These are phyloP conservation scores for Caloboletus firmus DNA, from an alignment of 1,284 basidiomycete genomes.

Conservation along the genomic window DNA sequence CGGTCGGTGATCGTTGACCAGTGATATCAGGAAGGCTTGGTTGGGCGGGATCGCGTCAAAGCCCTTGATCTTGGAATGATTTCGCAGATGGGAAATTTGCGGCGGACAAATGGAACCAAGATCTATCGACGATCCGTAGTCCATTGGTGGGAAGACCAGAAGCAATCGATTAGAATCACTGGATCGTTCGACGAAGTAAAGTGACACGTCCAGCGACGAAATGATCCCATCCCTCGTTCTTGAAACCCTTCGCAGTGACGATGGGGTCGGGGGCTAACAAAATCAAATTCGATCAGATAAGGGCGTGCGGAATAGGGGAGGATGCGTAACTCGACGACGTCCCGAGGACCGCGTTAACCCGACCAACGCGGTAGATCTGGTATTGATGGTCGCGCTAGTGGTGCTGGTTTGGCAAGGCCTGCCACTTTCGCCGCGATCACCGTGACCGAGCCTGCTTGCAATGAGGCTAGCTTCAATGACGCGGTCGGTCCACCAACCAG, in stretches of 20 bases:
- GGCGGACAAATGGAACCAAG: conserved; percentile 57
- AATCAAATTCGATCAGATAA: conserved; percentile 19
- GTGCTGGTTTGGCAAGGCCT: conserved; percentile 5
- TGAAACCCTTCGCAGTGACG: conserved; percentile 53
- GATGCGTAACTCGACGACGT: conserved; percentile 38
- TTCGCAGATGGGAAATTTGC: conserved; percentile 60
- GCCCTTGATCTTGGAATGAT: conserved; percentile 57
- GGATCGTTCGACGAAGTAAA: conserved; percentile 67
- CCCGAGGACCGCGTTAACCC: conserved; percentile 31
- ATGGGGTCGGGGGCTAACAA: conserved; percentile 51
- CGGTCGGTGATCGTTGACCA: conserved; percentile 60
- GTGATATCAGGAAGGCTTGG: conserved; percentile 54
- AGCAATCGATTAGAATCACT: conserved; percentile 64
- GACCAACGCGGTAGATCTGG: conserved; percentile 8
- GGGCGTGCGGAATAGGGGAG: conserved; percentile 9
- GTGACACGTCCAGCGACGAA: conserved; percentile 53
- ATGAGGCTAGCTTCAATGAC: conserved; percentile 16
- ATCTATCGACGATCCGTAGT: conserved; percentile 56
- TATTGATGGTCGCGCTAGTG: neutral
- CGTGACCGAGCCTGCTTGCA: conserved; percentile 12
- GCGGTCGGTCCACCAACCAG: conserved; percentile 4
- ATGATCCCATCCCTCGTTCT: conserved; percentile 48
- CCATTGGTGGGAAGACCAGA: conserved; percentile 57
- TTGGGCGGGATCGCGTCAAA: conserved; percentile 51
- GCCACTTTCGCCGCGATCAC: conserved; percentile 8